A percentile compares a stretch with the other conserved stretches of the same genome.
These are phyloP conservation scores for Geranomyces michiganensis DNA, from an alignment of 192 early-diverging fungal species.

Conservation along the genomic window DNA sequence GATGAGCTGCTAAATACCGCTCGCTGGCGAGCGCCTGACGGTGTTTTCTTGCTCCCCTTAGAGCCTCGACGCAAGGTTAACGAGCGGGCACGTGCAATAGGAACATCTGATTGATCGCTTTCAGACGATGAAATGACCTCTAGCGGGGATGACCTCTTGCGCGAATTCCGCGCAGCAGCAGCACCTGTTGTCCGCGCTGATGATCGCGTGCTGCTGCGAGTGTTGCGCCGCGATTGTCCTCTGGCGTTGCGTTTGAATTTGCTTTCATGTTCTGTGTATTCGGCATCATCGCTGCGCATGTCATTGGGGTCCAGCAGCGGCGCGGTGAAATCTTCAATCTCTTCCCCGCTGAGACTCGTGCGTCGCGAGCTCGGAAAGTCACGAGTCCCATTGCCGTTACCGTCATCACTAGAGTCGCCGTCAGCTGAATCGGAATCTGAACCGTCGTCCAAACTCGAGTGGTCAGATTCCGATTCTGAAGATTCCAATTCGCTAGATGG, in stretches of 20 bases:
- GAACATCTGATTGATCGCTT: too few species aligned
- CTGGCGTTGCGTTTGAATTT: not conserved
- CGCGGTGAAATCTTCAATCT: slow-evolving; percentile 18
- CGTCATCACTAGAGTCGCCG: not conserved
- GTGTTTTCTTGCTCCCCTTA: too few species aligned
- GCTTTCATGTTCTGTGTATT: slow-evolving; percentile 17
- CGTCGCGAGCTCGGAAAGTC: not conserved
- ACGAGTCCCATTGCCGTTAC: not conserved
- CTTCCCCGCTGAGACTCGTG: not conserved
- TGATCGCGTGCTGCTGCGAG: too few species aligned
- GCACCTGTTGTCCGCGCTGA: too few species aligned
- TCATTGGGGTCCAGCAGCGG: slow-evolving; percentile 28
- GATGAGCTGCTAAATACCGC: too few species aligned
- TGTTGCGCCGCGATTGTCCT: not conserved
- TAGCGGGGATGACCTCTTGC: too few species aligned
- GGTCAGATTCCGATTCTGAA: not conserved
- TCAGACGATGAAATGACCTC: too few species aligned
- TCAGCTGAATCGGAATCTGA: not conserved
- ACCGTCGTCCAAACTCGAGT: slow-evolving; percentile 3
- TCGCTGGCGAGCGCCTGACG: too few species aligned
- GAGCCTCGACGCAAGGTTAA: too few species aligned
- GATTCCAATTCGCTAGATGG: not conserved
- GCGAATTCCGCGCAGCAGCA: too few species aligned
- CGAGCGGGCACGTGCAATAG: too few species aligned
- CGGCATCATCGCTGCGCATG: slow-evolving; percentile 29